Evolutionary conservation across 1,284 basidiomycete species (phyloP).

Genomic region (Rhizopogon parksii): DNA sequence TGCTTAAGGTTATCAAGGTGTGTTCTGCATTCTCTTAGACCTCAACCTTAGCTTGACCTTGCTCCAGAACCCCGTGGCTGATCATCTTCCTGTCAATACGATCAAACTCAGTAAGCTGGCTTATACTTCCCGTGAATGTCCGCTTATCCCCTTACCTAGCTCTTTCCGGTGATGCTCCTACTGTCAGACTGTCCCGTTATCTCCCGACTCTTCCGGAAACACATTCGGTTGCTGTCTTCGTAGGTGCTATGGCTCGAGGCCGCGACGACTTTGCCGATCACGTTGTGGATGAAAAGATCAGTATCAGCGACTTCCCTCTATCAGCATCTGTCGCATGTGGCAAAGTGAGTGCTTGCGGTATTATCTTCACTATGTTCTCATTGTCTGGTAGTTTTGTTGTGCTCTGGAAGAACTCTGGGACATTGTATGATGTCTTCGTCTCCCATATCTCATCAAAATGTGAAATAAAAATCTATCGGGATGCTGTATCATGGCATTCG

Average conservation of each 20-base stretch:
- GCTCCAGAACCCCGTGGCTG: slow-evolving; percentile 83
- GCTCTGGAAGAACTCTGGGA: slow-evolving; percentile 61
- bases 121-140: not conserved
- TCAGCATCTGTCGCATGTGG: slow-evolving; percentile 96
- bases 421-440: slow-evolving; percentile 35
- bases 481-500: slow-evolving; percentile 3
- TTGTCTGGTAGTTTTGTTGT: slow-evolving; percentile 53
- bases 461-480: slow-evolving; percentile 14
- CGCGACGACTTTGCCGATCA: slow-evolving; percentile 97
- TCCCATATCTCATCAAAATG: slow-evolving; percentile 6
- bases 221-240: slow-evolving; percentile 90
- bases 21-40: slow-evolving; percentile 14
- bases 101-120: slow-evolving; percentile 82
- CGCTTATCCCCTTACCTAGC: slow-evolving; percentile 40
- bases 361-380: not conserved
- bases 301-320: slow-evolving; percentile 90
- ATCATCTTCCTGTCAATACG: slow-evolving; percentile 93
- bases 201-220: slow-evolving; percentile 78
- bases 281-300: slow-evolving; percentile 95
- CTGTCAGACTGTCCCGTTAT: slow-evolving; percentile 77
- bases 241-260: slow-evolving; percentile 95
- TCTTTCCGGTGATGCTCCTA: slow-evolving; percentile 87
- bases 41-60: slow-evolving; percentile 7
- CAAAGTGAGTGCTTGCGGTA: slow-evolving; percentile 52
- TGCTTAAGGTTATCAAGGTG: slow-evolving; percentile 93